phyloP scores from a whole-genome alignment of 1,284 basidiomycete genomes.

The Inonotus hispidus region DNA sequence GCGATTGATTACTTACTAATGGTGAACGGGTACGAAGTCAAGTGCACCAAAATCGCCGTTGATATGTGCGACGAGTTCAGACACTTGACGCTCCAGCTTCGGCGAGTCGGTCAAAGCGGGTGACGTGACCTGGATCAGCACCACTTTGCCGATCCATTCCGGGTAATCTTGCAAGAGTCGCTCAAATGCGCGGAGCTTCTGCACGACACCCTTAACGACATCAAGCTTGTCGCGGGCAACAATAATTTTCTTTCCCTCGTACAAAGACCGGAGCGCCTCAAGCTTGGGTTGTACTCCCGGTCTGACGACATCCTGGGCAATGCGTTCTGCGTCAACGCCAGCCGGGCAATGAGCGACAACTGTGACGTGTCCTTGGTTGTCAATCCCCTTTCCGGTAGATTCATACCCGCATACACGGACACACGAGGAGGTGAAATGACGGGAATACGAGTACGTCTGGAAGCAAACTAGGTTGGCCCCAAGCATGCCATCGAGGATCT shows the following conservation, averaged over 20 bases:
- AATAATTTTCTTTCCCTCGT: slow-evolving; percentile 98
- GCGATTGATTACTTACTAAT: slow-evolving; percentile 63
- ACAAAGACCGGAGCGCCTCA: slow-evolving; percentile 78
- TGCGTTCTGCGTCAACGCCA: slow-evolving; percentile 93
- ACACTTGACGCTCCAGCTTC: slow-evolving; percentile 90
- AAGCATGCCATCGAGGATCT: slow-evolving; percentile 97
- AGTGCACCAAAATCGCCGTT: slow-evolving; percentile 95
- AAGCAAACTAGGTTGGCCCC: slow-evolving; percentile 96
- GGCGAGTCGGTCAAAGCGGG: slow-evolving; percentile 93
- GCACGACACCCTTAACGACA: slow-evolving; percentile 94
- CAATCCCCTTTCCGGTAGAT: slow-evolving; percentile 62
- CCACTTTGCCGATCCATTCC: slow-evolving; percentile 90
- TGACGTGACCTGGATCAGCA: slow-evolving; percentile 88
- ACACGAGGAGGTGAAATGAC: slow-evolving; percentile 93
- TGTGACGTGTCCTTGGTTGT: slow-evolving; percentile 84
- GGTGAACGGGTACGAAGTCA: slow-evolving; percentile 98
- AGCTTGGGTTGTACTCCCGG: slow-evolving; percentile 88
- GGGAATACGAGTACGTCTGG: slow-evolving; percentile 93
- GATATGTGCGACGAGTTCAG: slow-evolving; percentile 93
- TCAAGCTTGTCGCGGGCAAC: slow-evolving; percentile 99
- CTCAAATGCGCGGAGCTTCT: slow-evolving; percentile 97
- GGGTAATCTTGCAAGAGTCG: slow-evolving; percentile 92
- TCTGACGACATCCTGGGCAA: slow-evolving; percentile 74
- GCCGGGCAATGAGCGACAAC: slow-evolving; percentile 91
- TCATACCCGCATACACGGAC: slow-evolving; percentile 97